phyloP scores from a whole-genome alignment of 768 basidiomycete genomes.

The Hirschioporus abietinus region DNA sequence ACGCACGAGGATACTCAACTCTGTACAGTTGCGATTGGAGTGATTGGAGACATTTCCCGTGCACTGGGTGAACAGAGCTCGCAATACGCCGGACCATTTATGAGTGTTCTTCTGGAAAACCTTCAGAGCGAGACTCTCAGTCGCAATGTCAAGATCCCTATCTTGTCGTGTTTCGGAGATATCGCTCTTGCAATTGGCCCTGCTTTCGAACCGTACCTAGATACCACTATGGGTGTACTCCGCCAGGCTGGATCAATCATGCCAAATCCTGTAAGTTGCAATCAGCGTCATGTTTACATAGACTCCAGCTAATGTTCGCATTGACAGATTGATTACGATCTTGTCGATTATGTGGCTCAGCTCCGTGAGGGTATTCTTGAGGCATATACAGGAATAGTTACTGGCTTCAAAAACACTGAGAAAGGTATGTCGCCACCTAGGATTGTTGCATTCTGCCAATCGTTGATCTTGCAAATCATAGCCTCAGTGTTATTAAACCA shows the following conservation, averaged over 20 bases:
- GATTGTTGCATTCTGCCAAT: neutral
- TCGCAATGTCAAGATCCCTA: conserved; percentile 94
- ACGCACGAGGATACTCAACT: conserved; percentile 93
- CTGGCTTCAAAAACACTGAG: conserved; percentile 79
- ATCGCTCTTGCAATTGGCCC: conserved; percentile 89
- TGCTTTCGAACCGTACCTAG: conserved; percentile 82
- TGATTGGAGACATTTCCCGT: conserved; percentile 95
- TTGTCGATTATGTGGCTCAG: conserved; percentile 86
- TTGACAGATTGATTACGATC: conserved; percentile 72
- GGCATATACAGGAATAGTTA: conserved; percentile 92
- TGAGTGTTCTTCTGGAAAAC: conserved; percentile 88
- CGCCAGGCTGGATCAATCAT: conserved; percentile 85
- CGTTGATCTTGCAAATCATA: conserved; percentile 18
- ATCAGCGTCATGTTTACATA: neutral
- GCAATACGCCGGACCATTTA: conserved; percentile 83
- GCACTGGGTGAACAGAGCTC: conserved; percentile 81
- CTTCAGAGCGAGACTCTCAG: conserved; percentile 87
- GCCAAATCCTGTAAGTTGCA: conserved; percentile 70
- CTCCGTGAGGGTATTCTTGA: conserved; percentile 95
- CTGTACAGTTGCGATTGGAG: conserved; percentile 92
- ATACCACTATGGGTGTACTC: conserved; percentile 86
- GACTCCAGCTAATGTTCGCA: conserved; percentile 8
- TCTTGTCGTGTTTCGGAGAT: conserved; percentile 93
- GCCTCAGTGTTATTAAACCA: conserved; percentile 61
- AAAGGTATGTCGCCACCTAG: conserved; percentile 48